Percentiles rank a stretch among this genome's conserved stretches.
Evolutionary conservation across 345 rosid genomes (phyloP).

Genomic region (Microcos paniculata): DNA sequence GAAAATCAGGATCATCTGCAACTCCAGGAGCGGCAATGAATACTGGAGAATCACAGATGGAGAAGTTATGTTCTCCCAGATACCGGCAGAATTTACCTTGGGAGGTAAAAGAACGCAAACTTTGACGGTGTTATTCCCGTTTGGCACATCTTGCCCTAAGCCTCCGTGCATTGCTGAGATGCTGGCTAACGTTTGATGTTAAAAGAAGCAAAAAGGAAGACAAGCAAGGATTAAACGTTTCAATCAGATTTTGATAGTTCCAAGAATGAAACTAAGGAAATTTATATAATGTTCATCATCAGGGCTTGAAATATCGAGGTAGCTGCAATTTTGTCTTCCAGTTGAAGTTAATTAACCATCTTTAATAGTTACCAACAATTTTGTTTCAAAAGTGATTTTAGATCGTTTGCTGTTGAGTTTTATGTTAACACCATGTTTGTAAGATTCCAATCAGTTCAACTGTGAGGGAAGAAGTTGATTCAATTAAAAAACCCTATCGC

Average conservation of each 20-base stretch:
- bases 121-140: neutral
- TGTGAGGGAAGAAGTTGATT: neutral
- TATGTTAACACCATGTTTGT: neutral
- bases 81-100: neutral
- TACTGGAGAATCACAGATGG: neutral
- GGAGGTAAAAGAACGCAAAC: neutral
- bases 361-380: neutral
- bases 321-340: neutral
- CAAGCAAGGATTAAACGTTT: neutral
- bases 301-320: neutral
- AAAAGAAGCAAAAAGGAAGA: neutral
- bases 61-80: constrained; percentile 1
- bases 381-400: neutral
- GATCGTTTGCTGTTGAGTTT: neutral
- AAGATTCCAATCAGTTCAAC: neutral
- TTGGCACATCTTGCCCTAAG: no score
- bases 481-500: neutral
- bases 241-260: neutral
- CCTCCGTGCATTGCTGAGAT: neutral
- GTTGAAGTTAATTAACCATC: neutral
- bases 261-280: neutral
- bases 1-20: constrained; percentile 27
- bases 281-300: neutral
- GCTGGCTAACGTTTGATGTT: neutral
- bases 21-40: constrained; percentile 30